A percentile compares a stretch with the other conserved stretches of the same genome.
Evolutionary conservation across 345 rosid genomes (phyloP).

Genomic region (Limnanthes douglasii): DNA sequence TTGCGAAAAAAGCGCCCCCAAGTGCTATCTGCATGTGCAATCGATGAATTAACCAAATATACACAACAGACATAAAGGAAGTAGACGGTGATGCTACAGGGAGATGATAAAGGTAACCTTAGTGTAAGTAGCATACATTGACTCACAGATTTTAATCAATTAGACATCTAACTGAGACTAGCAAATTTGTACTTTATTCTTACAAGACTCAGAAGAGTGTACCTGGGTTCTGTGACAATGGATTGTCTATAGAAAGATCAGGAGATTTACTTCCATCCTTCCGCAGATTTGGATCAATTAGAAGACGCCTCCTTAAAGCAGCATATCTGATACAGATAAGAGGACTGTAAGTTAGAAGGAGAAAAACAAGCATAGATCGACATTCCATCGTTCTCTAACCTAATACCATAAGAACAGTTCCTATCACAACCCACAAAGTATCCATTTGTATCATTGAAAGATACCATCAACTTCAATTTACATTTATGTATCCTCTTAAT

Average conservation of each 20-base stretch:
- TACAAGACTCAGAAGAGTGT: constrained; percentile 3
- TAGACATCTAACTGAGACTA: constrained; percentile 2
- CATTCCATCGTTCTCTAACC: no score
- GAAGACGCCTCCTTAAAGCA: constrained; percentile 55
- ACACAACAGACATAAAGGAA: background rate
- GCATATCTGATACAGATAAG: constrained; percentile 60
- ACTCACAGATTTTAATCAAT: background rate
- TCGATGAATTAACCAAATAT: background rate
- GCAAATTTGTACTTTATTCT: background rate
- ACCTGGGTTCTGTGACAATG: constrained; percentile 97
- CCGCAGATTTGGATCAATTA: constrained; percentile 59
- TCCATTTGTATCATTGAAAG: background rate
- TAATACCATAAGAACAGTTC: constrained; percentile 6
- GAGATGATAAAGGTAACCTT: background rate
- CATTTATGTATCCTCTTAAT: background rate
- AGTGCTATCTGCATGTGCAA: constrained; percentile 54
- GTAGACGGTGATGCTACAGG: background rate
- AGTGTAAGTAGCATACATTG: background rate
- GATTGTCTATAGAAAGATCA: constrained; percentile 72
- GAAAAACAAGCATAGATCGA: background rate
- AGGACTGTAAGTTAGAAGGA: background rate
- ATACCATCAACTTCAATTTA: no score
- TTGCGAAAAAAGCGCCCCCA: constrained; percentile 93
- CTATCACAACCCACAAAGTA: background rate
- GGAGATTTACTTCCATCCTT: constrained; percentile 50